A percentile compares a stretch with the other conserved stretches of the same genome.
These are phyloP conservation scores for Colletotrichum scovillei DNA, from an alignment of 2,329 filamentous ascomycete species.

Conservation along the genomic window DNA sequence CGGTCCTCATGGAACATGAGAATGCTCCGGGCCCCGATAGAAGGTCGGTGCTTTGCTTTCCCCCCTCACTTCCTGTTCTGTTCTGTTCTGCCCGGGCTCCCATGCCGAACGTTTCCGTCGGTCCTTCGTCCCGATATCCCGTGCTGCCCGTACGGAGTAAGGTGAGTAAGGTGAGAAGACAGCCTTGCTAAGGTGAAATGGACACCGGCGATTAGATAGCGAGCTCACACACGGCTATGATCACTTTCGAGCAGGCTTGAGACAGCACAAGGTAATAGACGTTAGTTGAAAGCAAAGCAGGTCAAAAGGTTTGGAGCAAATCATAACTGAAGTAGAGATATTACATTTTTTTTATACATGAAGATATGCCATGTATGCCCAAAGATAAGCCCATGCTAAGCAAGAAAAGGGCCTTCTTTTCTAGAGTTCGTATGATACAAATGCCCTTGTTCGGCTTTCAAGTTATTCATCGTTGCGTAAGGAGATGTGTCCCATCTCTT, in stretches of 20 bases:
- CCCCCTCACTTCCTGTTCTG: too few relatives aligned
- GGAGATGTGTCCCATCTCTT: neutral
- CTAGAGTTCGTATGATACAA: constrained; percentile 1
- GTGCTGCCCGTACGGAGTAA: too few relatives aligned
- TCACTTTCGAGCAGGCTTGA: too few relatives aligned
- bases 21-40: neutral
- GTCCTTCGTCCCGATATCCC: neutral
- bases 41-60: neutral
- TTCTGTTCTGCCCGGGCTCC: neutral
- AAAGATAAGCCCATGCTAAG: neutral
- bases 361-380: neutral
- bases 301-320: too few relatives aligned
- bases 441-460: neutral
- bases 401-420: neutral
- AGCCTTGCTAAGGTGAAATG: neutral
- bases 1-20: neutral
- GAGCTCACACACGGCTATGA: neutral
- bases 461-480: neutral
- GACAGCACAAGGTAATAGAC: too few relatives aligned
- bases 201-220: neutral
- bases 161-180: neutral
- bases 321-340: neutral
- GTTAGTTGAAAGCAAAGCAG: too few relatives aligned
- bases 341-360: neutral
- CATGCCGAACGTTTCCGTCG: neutral